Conservation (phyloP, 2,329 filamentous ascomycete species). For the Neonectria sp. region DNA sequence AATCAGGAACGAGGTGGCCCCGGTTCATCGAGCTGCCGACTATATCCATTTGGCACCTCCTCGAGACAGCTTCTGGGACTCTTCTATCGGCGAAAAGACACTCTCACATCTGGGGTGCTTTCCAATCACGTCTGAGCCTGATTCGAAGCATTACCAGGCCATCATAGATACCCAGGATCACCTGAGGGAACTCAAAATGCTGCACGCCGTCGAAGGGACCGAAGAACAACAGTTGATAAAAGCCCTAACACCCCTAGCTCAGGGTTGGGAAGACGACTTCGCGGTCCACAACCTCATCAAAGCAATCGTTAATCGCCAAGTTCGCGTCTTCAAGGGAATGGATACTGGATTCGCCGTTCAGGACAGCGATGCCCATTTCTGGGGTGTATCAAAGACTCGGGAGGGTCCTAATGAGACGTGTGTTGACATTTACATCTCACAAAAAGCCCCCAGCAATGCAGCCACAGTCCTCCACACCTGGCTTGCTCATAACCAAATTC, state of each 20-base stretch:
- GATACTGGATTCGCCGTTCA: constrained; percentile 32
- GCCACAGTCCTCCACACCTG: constrained; percentile 30
- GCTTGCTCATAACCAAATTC: constrained; percentile 22
- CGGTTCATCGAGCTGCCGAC: constrained; percentile 6
- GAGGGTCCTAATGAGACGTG: constrained; percentile 3
- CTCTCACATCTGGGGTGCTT: constrained; percentile 32
- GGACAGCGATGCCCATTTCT: constrained; percentile 29
- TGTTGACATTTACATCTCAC: constrained; percentile 29
- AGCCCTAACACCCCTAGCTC: constrained; percentile 15
- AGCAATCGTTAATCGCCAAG: constrained; percentile 11
- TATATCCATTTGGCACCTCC: constrained; percentile 26
- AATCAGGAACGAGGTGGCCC: constrained; percentile 5
- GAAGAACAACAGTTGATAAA: constrained; percentile 30
- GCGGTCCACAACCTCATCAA: constrained; percentile 14
- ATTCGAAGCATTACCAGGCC: constrained; percentile 23
- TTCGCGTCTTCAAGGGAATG: constrained; percentile 32
- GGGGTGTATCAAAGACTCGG: constrained; percentile 26
- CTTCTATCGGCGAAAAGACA: constrained; percentile 12
- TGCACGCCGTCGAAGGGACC: constrained; percentile 31
- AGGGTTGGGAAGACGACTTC: constrained; percentile 1
- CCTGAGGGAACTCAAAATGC: constrained; percentile 29
- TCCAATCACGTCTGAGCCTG: constrained; percentile 32
- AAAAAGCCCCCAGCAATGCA: constrained; percentile 28
- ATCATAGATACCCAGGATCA: constrained; percentile 31
- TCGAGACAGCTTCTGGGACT: constrained; percentile 32